These are phyloP conservation scores for Skeletonema costatum DNA, from an alignment of 108 stramenopile genomes.

Conservation along the genomic window DNA sequence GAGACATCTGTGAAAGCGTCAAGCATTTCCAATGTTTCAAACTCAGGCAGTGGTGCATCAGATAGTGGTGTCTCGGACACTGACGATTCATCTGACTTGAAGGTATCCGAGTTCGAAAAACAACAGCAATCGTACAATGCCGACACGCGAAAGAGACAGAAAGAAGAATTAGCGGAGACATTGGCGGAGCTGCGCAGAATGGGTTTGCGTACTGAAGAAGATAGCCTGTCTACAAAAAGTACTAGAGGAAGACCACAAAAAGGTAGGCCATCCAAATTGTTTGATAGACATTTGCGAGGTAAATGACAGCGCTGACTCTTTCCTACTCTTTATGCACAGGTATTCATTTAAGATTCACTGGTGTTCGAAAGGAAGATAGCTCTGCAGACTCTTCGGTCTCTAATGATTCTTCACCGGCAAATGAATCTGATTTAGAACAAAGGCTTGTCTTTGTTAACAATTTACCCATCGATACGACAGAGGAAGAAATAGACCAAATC, in stretches of 20 bases:
- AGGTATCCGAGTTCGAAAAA: slow-evolving; percentile 34
- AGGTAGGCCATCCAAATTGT: slow-evolving; percentile 14
- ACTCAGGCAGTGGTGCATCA: background rate
- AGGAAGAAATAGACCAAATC: slow-evolving; percentile 55
- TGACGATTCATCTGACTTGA: slow-evolving; percentile 25
- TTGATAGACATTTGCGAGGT: background rate
- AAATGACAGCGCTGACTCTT: background rate
- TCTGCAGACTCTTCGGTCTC: background rate
- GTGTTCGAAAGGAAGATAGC: slow-evolving; percentile 24
- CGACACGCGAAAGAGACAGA: slow-evolving; percentile 17
- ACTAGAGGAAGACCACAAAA: slow-evolving; percentile 22
- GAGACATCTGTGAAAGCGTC: background rate
- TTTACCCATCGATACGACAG: slow-evolving; percentile 77
- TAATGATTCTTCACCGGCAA: background rate
- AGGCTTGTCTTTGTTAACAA: slow-evolving; percentile 75
- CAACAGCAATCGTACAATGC: slow-evolving; percentile 20
- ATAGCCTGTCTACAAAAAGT: background rate
- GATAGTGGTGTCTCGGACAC: background rate
- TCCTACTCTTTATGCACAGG: background rate
- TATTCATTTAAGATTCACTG: slow-evolving; percentile 43
- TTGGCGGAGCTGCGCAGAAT: slow-evolving; percentile 22
- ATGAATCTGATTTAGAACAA: slow-evolving; percentile 30
- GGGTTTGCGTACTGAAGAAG: slow-evolving; percentile 18
- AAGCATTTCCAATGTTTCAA: background rate
- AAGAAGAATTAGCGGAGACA: slow-evolving; percentile 33